Evolutionary conservation across 2,329 filamentous ascomycete species (phyloP), one percentile per base, ranked within the genome.

Genomic region (Pestalotiopsis sp.): DNA sequence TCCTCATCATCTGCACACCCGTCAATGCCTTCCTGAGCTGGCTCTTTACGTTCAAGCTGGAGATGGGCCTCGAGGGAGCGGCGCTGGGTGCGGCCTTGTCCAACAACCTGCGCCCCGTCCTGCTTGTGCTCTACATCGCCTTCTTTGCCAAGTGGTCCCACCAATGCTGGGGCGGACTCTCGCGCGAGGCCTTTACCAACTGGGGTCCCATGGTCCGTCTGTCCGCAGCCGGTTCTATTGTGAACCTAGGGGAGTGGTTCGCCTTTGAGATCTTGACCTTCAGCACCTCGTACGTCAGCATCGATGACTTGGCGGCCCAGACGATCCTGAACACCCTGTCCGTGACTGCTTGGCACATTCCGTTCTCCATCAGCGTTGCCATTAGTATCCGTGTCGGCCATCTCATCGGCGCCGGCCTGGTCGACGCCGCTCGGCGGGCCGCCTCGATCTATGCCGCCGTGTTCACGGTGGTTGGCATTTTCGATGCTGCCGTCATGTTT

Each of bases 21-120:
- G 69, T 85, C 14, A 87, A 87, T 70, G 82, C 83, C 14, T 66
- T 83, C 0, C 76, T 87, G 27, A 86, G 84, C 73, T 87, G 85
- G 79, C 66, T 85, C 2, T 83, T 87, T 17, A 84, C 80, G 1
- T 80, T 83, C 69, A 75, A 72, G 9, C 56, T 82, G 7, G 76
- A 69, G 1, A 81, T 85, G 81, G 83, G 85, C 0, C 82, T 88
- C 5, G 80, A 81, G 1, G 86, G 86, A 2, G 85, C 86, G 0
- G 84, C 86, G 0, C 75, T 87, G 2, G 84, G 84, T 13, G 81
- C 81, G 2, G 85, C 85, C 0, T 70, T 86, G 0, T 83, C 83
- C 14, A 85, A 87, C 67, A 81, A 83, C 45, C 76, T 87, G 2
- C 81, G 85, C 0, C 84, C 84, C 0, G 38, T 85, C 0, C 75